These are phyloP conservation scores for Halophytophthora polymorphica DNA, from an alignment of 352 stramenopile genomes.

Conservation along the genomic window DNA sequence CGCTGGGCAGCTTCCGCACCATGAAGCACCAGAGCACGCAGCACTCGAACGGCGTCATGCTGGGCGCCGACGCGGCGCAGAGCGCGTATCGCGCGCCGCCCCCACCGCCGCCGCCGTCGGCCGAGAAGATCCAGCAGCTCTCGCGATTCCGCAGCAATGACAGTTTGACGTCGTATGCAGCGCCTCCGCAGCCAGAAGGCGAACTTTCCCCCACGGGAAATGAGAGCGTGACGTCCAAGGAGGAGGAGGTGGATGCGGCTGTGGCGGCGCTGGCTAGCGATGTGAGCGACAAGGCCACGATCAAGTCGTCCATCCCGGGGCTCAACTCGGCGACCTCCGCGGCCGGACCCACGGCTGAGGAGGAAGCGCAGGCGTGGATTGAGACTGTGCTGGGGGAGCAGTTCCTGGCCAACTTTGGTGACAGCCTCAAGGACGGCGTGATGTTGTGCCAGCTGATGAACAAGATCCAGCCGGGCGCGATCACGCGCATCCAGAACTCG, in stretches of 20 bases:
- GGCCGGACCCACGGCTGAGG: constrained; percentile 35
- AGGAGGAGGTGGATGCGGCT: constrained; percentile 34
- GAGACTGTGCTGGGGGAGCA: constrained; percentile 68
- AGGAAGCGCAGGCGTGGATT: constrained; percentile 80
- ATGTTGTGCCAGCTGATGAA: constrained; percentile 80
- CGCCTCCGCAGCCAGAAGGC: constrained; percentile 18
- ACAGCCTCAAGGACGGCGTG: constrained; percentile 77
- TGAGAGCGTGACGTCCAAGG: constrained; percentile 19
- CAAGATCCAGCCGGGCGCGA: constrained; percentile 57
- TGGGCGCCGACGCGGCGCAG: constrained; percentile 60
- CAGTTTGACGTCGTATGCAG: constrained; percentile 20
- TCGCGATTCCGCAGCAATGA: constrained; percentile 50
- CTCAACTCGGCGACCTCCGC: constrained; percentile 35
- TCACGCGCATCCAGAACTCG: constrained; percentile 60
- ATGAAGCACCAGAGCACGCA: constrained; percentile 59
- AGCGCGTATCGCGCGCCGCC: constrained; percentile 55
- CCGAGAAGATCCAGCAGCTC: constrained; percentile 68
- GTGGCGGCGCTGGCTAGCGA: constrained; percentile 44
- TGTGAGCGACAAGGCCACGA: constrained; percentile 36
- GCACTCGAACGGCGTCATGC: constrained; percentile 67
- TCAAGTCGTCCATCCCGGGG: constrained; percentile 30
- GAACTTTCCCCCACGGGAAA: constrained; percentile 20
- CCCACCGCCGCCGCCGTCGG: constrained; percentile 65
- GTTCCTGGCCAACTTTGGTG: constrained; percentile 62
- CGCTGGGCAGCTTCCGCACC: constrained; percentile 65